phyloP scores from a whole-genome alignment of 108 stramenopile species.

The Cylindrotheca closterium region DNA sequence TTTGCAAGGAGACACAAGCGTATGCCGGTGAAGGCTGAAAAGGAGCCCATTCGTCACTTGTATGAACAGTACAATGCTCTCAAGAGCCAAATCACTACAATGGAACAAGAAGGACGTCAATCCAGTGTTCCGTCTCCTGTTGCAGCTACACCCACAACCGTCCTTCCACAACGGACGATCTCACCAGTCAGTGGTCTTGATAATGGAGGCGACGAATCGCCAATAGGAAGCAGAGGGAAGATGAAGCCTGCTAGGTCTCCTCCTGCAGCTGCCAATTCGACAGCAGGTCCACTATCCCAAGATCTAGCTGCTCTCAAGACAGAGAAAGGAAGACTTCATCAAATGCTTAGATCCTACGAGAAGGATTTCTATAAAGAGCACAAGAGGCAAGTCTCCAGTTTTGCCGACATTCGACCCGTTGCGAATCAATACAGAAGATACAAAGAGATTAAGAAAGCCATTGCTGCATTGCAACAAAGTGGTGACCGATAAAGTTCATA shows the following conservation, averaged over 20 bases:
- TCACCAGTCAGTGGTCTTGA: slow-evolving; percentile 23
- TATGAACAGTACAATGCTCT: slow-evolving; percentile 94
- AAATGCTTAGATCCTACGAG: slow-evolving; percentile 87
- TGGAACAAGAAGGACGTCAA: slow-evolving; percentile 63
- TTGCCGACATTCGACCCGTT: slow-evolving; percentile 87
- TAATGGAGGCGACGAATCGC: slow-evolving; percentile 21
- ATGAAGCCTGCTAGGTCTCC: slow-evolving; percentile 12
- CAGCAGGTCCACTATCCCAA: slow-evolving; percentile 32
- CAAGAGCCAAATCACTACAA: slow-evolving; percentile 73
- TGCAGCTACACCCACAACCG: slow-evolving; percentile 12
- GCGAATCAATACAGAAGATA: slow-evolving; percentile 89
- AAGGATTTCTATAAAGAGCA: slow-evolving; percentile 86
- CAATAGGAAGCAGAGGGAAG: slow-evolving; percentile 1
- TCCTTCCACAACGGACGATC: slow-evolving; percentile 36
- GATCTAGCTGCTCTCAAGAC: slow-evolving; percentile 74
- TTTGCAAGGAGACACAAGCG: slow-evolving; percentile 82
- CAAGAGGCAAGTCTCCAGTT: slow-evolving; percentile 86
- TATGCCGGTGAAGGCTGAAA: slow-evolving; percentile 94
- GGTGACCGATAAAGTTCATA: slow-evolving; percentile 28
- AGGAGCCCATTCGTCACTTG: slow-evolving; percentile 96
- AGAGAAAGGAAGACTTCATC: slow-evolving; percentile 84
- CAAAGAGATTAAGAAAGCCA: slow-evolving; percentile 90
- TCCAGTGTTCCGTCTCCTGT: slow-evolving; percentile 30
- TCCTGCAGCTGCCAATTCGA: slow-evolving; percentile 16
- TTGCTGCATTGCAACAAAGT: slow-evolving; percentile 51